phyloP scores from a whole-genome alignment of 495 filamentous ascomycete species.

The Penicillium simplicissimum region DNA sequence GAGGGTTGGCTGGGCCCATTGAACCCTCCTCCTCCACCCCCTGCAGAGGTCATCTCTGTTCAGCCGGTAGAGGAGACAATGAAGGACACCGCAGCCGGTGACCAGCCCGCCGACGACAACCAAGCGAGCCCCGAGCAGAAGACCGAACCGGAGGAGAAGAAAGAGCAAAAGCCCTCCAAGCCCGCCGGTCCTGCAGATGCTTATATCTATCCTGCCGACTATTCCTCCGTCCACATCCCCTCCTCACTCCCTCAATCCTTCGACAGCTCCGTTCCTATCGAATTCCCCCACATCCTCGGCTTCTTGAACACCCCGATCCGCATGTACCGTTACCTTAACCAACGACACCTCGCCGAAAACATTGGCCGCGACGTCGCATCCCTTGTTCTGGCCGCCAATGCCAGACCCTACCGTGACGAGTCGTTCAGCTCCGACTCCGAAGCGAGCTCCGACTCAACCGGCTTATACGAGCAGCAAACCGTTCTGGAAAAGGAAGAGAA shows the following conservation, averaged over 20 bases:
- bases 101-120: conserved; percentile 15
- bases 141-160: conserved; percentile 38
- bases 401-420: conserved; percentile 43
- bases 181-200: conserved; percentile 49
- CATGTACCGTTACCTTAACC: conserved; percentile 84
- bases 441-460: conserved; percentile 36
- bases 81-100: conserved; percentile 36
- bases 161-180: conserved; percentile 55
- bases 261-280: conserved; percentile 67
- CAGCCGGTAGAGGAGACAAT: conserved; percentile 26
- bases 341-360: conserved; percentile 78
- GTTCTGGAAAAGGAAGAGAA: conserved; percentile 74
- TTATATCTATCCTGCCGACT: conserved; percentile 70
- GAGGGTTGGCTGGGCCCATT: conserved; percentile 96
- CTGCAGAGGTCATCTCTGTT: conserved; percentile 19
- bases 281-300: conserved; percentile 87
- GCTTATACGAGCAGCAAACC: conserved; percentile 64
- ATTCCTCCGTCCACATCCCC: conserved; percentile 62
- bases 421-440: conserved; percentile 30
- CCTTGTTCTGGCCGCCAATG: conserved; percentile 69
- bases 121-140: conserved; percentile 25
- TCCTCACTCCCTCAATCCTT: conserved; percentile 59
- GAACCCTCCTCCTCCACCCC: conserved; percentile 44
- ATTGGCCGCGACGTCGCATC: conserved; percentile 89
- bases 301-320: conserved; percentile 89